Evolutionary conservation across 345 rosid species (phyloP), one percentile per base, ranked within the genome.

Genomic region (Populus deltoides): DNA sequence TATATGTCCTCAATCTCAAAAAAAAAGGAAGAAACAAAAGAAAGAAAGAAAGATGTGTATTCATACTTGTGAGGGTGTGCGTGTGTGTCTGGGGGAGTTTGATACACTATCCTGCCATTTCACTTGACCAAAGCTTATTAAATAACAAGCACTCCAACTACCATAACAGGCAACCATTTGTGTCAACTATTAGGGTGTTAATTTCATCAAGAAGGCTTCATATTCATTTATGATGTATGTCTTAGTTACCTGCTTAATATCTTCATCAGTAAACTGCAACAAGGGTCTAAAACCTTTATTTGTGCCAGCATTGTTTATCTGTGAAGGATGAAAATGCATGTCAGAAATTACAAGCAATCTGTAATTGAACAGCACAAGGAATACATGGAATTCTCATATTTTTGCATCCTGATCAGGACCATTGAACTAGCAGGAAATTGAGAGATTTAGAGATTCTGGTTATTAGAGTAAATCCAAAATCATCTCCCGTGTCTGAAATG

Each of bases 241-340:
- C 33, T 12, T 20, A 65, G 20, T 25, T 82, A 95, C 98, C 91
- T 95, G 99, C 45, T 79, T 86, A 78, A 95, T 88, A 80, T 95
- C 99, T 79, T 88, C 97, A 86, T 95, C 92, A 4, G 88, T 86
- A 80, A 95, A 95, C 83, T 95, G 92, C 57, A 93, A 87, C 86
- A 93, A 47, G 1, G 98, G 99, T 82, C 95, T 90, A 67, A 95
- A 95, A 16, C 99, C 99, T 87, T 95, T 95, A 79, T 92, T 95
- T 24, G 93, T 90, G 82, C 98, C 99, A 47, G 97, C 97, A 75
- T 92, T 95, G 78, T 95, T 95, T 83, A 95, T 93, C 96, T 95
- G 90, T 43, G 74, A 33, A 43, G 12, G 47, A 43, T 43, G 47
- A 43, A 43, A 43, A 43, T 43, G 47, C 47, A 10, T 10, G 47